Evolutionary conservation across 176 grass and related monocot species (phyloP).

Genomic region (Ampelocalamus luodianensis): DNA sequence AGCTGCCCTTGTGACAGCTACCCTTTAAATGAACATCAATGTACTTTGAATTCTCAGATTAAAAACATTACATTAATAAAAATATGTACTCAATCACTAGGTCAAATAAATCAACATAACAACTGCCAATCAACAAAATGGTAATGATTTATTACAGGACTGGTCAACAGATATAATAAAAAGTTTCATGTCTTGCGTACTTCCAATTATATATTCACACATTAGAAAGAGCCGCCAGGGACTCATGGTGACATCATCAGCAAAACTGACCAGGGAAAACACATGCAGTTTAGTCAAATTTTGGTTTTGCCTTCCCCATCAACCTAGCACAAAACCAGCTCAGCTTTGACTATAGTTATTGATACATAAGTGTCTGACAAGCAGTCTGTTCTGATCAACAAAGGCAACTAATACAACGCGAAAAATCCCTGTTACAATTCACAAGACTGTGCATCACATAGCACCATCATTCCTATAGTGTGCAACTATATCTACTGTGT

Average conservation of each 20-base stretch:
- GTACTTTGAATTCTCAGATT: neutral
- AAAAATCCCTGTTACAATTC: neutral
- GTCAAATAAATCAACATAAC: neutral
- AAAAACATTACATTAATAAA: neutral
- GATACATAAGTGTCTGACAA: neutral
- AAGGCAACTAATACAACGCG: neutral
- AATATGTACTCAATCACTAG: no score
- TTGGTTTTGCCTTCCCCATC: neutral
- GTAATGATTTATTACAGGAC: neutral
- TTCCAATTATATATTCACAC: neutral
- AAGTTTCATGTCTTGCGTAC: neutral
- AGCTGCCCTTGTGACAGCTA: neutral
- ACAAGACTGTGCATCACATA: slow-evolving; percentile 20
- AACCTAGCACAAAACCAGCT: slow-evolving; percentile 30
- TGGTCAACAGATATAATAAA: neutral
- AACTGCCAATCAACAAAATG: neutral
- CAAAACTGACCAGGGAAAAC: neutral
- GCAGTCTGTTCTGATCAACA: slow-evolving; percentile 18
- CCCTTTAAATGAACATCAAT: neutral
- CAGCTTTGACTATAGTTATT: neutral
- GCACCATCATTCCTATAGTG: neutral
- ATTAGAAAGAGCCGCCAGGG: neutral
- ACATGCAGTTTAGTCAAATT: neutral
- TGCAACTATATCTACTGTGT: neutral
- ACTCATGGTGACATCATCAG: slow-evolving; percentile 13